Evolutionary conservation across 306 rosid genomes (phyloP), one percentile per base, ranked within the genome.

Genomic region (Quercus suber): DNA sequence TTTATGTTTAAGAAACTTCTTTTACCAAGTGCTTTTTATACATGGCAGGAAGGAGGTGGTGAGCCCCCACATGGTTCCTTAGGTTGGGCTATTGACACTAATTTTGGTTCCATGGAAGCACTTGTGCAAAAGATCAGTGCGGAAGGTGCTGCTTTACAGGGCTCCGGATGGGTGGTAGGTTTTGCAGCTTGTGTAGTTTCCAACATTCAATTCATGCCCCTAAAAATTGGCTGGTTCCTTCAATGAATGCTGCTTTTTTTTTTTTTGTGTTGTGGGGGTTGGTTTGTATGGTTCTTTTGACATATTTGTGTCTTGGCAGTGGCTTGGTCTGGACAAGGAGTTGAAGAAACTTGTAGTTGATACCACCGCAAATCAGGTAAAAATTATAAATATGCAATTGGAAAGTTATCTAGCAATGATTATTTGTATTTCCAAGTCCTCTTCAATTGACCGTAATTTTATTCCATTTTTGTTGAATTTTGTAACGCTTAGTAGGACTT

Each of bases 81-180:
- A 33, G 98, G 98, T 20, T 89, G 94, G 96, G 98, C 97, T 67
- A 93, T 95, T 65, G 99, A 95, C 79, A 77, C 87, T 3, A 70
- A 84, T 82, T 91, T 93, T 83, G 97, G 96, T 53, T 90, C 98
- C 75, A 65, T 89, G 8, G 97, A 93, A 65, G 79, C 82, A 64
- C 83, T 95, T 78, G 79, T 90, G 75, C 81, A 89, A 73, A 93
- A 87, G 82, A 52, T 91, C 53, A 95, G 83, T 55, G 84, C 96
- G 9, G 99, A 96, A 86, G 99, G 96, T 57, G 94, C 99, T 31
- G 99, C 91, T 31, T 57, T 96, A 53, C 99, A 96, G 87, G 99
- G 99, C 25, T 96, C 99, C 41, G 99, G 99, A 87, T 96, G 99
- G 99, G 99, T 93, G 97, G 99, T 96, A 87, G 77, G 92, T 84